Evolutionary conservation across 2,329 filamentous ascomycete genomes (phyloP).

Genomic region (Diaporthe australafricana): DNA sequence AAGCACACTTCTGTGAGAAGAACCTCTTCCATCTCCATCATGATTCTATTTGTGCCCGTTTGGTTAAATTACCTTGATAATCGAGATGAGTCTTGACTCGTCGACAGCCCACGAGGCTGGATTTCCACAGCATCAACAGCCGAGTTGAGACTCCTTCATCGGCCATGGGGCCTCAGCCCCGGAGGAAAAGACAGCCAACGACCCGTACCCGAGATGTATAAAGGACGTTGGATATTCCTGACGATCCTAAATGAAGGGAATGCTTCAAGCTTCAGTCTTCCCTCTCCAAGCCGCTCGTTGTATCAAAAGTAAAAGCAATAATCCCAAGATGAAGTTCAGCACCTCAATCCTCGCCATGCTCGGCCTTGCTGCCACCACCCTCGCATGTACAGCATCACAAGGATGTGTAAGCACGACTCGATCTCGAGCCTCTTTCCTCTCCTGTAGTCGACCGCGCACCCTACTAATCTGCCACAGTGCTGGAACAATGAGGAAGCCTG

Average conservation of each 20-base stretch:
- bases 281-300: neutral
- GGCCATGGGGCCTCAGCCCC: neutral
- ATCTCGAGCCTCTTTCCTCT: neutral
- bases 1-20: neutral
- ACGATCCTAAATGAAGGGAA: neutral
- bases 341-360: neutral
- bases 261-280: neutral
- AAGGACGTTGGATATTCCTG: neutral
- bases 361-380: neutral
- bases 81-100: constrained; percentile 21
- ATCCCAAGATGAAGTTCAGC: neutral
- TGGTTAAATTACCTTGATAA: constrained; percentile 5
- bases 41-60: neutral
- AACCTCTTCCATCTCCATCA: neutral
- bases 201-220: neutral
- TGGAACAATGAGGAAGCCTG: constrained; percentile 19
- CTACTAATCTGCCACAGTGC: neutral
- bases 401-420: neutral
- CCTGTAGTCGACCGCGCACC: too few species aligned
- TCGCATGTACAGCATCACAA: constrained; percentile 12
- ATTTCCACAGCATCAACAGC: neutral
- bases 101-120: neutral
- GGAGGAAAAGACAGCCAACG: neutral
- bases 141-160: neutral
- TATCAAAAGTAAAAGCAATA: neutral